Evolutionary conservation across 805 yeast species (phyloP), one percentile per base, ranked within the genome.

Genomic region (Lachancea nothofagi): DNA sequence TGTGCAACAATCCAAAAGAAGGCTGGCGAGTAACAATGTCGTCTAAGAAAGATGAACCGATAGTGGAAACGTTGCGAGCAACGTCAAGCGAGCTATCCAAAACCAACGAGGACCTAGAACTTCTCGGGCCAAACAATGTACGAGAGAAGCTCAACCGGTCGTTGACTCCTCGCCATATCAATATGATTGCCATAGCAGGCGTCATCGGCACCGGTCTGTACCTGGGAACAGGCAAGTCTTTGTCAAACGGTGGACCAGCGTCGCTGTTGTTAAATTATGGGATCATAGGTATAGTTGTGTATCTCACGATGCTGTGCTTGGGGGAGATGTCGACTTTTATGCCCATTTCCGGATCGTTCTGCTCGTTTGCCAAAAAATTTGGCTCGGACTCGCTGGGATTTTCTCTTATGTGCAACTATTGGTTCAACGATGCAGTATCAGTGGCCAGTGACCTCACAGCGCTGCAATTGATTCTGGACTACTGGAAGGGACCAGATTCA

Each of bases 311-410:
- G 19, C 84, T 78, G 58, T 69, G 80, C 2, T 63, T 80, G 45
- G 86, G 85, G 49, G 87, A 80, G 61, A 77, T 80, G 85, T 84
- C 85, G 21, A 78, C 84, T n/a, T 77, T 72, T 44, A 75, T 80
- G 14, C 86, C 86, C 2, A 71, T 77, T 35, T 62, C 78, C 8
- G 64, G 73, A 1, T 77, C 84, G 1, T 77, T 80, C 55, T 72
- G 80, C 24, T 78, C 75, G 40, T 80, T 78, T 56, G 71, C 77
- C 25, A 66, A 78, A n/a, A 65, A 78, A 49, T 80, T 78, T 65
- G 57, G 78, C 32, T 76, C 82, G 7, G 77, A 76, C 12, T 74
- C 85, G 7, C 60, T 77, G 32, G 87, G 85, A 40, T 80, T 79
- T 34, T 74, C 85, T 15, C 75, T 76, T 49, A 82, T 82, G 44